Base-by-base conservation (phyloP, 345 rosid species). In the Eutrema heterophyllum region DNA sequence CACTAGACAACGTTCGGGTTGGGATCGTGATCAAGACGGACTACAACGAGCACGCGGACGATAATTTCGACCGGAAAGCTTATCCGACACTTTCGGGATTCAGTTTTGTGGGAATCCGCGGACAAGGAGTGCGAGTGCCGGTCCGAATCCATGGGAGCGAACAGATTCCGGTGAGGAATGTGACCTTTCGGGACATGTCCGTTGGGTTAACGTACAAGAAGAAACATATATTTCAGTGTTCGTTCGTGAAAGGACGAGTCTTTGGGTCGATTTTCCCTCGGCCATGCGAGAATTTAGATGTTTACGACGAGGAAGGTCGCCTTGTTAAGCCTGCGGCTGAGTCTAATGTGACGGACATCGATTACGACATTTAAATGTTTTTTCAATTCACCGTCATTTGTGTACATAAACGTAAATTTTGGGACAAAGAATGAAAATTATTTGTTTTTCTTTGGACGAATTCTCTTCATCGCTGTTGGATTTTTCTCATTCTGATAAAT, bases 31-130 rank as follows among this genome's bases (percentile, higher is more conserved):
- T 92, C 55, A 89, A 92, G 78, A 89, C 96, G 3, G 97, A 89
- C 70, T 92, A 92, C 88, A 92, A 92, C 54, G 97, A 92, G 78
- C 94, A 89, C 67, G 90, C 96, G 0, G 97, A 92, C 36, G 89
- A 81, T 9, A 89, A 86, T 26, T 92, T 58, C 44, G 85, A 92
- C 69, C 85, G 84, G 7, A 86, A 85, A 74, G 96, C 94, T 0
- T 51, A 83, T 49, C 97, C 97, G 5, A 69, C 40, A 5, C 83
- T 89, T 5, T 38, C 64, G 13, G 91, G 82, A 64, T 85, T 92
- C 85, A 88, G 85, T 58, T 92, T 88, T 72, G 59, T 36, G 0
- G 90, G 97, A 24, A 72, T 92, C 56, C 89, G 83, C 33, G 97
- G 97, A 9, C 87, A 88, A 58, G 97, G 89, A 52, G 96, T 92